These are phyloP conservation scores for Trypanosoma cruzi DNA, from an alignment of 208 protist genomes.

Conservation along the genomic window DNA sequence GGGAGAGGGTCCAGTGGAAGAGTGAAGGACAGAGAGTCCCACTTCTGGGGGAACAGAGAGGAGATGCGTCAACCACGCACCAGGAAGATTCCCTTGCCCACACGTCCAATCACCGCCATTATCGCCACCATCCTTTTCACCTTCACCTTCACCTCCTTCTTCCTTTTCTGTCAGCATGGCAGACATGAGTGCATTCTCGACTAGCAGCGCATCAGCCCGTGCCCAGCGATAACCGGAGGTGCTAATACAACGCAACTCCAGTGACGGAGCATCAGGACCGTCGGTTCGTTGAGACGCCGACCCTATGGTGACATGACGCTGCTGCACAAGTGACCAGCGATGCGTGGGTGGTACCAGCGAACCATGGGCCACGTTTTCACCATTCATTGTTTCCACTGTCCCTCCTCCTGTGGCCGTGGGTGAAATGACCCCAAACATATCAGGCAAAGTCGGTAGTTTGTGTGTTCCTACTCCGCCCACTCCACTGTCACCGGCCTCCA, in stretches of 20 bases:
- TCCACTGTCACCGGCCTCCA: neutral
- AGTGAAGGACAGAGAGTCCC: constrained; percentile 12
- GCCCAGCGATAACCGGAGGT: constrained; percentile 23
- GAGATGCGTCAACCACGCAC: constrained; percentile 8
- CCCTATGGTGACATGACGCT: constrained; percentile 2
- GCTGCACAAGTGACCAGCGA: constrained; percentile 32
- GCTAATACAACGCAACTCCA: neutral
- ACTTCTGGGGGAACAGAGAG: constrained; percentile 14
- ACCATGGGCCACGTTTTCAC: constrained; percentile 4
- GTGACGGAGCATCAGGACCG: neutral
- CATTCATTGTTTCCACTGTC: neutral
- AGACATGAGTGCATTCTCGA: constrained; percentile 23
- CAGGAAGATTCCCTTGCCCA: neutral
- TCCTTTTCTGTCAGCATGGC: neutral
- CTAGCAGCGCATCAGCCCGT: constrained; percentile 16
- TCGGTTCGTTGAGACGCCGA: neutral
- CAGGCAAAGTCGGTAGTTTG: constrained; percentile 20
- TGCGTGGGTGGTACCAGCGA: constrained; percentile 16
- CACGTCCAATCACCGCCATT: neutral
- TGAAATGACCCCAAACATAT: constrained; percentile 35
- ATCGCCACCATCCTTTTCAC: neutral
- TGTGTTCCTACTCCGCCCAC: neutral
- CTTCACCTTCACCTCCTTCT: neutral
- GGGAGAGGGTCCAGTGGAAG: neutral
- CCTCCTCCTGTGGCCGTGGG: neutral